phyloP scores from a whole-genome alignment of 257 asterid genomes.

The Plantago major region DNA sequence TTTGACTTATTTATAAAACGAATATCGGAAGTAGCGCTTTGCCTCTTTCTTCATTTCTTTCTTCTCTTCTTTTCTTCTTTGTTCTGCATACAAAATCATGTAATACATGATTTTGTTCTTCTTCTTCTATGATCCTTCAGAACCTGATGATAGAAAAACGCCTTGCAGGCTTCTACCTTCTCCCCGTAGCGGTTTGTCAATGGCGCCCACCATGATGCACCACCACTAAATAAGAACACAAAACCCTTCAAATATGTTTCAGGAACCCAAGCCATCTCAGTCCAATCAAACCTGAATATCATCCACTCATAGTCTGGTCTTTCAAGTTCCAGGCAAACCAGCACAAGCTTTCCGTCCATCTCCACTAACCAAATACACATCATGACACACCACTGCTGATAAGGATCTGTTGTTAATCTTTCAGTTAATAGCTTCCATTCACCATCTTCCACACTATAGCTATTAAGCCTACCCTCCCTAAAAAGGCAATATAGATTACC shows the following conservation, averaged over 20 bases:
- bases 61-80: too few species aligned
- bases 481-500: constrained; percentile 7
- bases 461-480: background rate
- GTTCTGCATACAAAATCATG: too few species aligned
- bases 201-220: background rate
- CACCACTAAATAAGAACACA: background rate
- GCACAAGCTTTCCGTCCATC: too few species aligned
- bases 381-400: too few species aligned
- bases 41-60: too few species aligned
- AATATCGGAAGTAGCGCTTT: too few species aligned
- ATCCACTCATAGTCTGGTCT: too few species aligned
- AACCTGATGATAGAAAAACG: too few species aligned
- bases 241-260: constrained; percentile 5
- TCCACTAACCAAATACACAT: constrained; percentile 1
- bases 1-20: too few species aligned
- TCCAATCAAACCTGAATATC: constrained; percentile 8
- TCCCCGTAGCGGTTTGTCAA: background rate
- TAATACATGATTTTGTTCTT: too few species aligned
- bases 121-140: too few species aligned
- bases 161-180: constrained; percentile 3
- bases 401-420: background rate
- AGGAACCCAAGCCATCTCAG: background rate
- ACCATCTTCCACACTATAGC: background rate
- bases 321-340: too few species aligned
- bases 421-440: background rate